Conservation (phyloP, 306 rosid genomes). For the Cicer cuneatum region DNA sequence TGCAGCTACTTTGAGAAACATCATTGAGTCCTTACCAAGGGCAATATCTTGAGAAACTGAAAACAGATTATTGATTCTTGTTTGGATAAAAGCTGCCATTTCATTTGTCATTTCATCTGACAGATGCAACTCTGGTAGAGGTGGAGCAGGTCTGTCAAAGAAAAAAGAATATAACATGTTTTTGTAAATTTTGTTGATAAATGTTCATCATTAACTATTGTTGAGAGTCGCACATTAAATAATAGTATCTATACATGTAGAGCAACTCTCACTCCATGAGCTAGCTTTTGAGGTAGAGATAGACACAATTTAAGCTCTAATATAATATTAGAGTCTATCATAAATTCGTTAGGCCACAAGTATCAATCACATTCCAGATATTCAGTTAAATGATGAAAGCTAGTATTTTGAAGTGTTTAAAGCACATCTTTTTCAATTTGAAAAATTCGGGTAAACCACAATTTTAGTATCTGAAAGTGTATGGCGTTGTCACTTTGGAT, state of each 20-base stretch:
- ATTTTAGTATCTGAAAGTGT: too few relatives aligned
- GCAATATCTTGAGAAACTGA: constrained; percentile 78
- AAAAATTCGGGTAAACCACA: constrained; percentile 2
- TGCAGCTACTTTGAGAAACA: constrained; percentile 87
- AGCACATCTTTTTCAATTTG: not conserved
- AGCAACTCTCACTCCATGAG: not conserved
- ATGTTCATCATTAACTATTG: not conserved
- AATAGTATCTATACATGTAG: not conserved
- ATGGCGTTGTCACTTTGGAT: too few relatives aligned
- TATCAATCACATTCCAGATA: not conserved
- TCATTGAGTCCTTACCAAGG: constrained; percentile 73
- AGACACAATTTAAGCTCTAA: not conserved
- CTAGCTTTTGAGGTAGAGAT: not conserved
- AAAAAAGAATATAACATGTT: not conserved
- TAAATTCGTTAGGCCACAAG: not conserved
- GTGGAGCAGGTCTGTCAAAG: constrained; percentile 89
- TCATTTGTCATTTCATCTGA: constrained; percentile 84
- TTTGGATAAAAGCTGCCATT: constrained; percentile 61
- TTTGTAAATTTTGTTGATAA: constrained; percentile 26
- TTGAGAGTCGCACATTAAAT: not conserved
- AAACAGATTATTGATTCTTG: constrained; percentile 63
- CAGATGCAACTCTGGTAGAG: constrained; percentile 80
- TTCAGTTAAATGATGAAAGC: not conserved
- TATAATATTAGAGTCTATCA: not conserved
- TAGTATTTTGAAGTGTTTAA: not conserved